These are phyloP conservation scores for Blastobotrys terrestris DNA, from an alignment of 805 yeast genomes.

Conservation along the genomic window DNA sequence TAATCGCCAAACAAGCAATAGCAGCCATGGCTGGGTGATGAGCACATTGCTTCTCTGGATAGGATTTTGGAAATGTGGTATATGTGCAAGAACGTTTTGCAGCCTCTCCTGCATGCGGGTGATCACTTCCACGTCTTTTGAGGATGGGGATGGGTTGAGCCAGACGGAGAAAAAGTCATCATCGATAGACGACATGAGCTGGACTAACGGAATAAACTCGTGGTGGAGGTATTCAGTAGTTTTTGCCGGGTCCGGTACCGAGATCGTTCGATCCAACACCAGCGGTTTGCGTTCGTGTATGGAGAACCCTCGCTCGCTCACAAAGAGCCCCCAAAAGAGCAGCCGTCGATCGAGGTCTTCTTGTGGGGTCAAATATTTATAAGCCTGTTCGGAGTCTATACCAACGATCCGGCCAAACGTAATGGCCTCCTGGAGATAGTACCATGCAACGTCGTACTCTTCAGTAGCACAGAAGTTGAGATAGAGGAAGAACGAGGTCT, in stretches of 20 bases:
- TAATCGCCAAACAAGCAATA: slow-evolving; percentile 6
- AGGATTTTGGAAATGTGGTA: slow-evolving; percentile 5
- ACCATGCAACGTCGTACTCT: slow-evolving; percentile 8
- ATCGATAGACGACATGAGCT: slow-evolving; percentile 9
- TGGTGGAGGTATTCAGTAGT: not conserved
- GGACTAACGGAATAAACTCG: slow-evolving; percentile 7
- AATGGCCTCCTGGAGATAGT: slow-evolving; percentile 7
- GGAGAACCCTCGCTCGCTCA: slow-evolving; percentile 11
- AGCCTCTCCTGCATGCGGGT: slow-evolving; percentile 1
- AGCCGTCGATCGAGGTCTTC: slow-evolving; percentile 7
- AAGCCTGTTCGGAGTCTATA: slow-evolving; percentile 6
- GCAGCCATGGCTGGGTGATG: slow-evolving; percentile 11
- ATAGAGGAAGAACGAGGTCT: slow-evolving; percentile 7
- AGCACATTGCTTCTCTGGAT: slow-evolving; percentile 8
- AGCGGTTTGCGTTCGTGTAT: slow-evolving; percentile 8
- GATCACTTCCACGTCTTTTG: not conserved
- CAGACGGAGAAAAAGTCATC: slow-evolving; percentile 7
- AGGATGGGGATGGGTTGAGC: not conserved
- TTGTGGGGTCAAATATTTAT: not conserved
- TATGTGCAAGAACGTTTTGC: not conserved
- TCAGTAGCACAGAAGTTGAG: slow-evolving; percentile 7
- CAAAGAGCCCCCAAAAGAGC: slow-evolving; percentile 11
- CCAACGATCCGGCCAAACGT: slow-evolving; percentile 4
- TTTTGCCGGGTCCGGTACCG: not conserved
- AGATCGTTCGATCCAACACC: slow-evolving; percentile 1